phyloP scores from a whole-genome alignment of 1,139 yeast genomes.

The Scheffersomyces stambukii region DNA sequence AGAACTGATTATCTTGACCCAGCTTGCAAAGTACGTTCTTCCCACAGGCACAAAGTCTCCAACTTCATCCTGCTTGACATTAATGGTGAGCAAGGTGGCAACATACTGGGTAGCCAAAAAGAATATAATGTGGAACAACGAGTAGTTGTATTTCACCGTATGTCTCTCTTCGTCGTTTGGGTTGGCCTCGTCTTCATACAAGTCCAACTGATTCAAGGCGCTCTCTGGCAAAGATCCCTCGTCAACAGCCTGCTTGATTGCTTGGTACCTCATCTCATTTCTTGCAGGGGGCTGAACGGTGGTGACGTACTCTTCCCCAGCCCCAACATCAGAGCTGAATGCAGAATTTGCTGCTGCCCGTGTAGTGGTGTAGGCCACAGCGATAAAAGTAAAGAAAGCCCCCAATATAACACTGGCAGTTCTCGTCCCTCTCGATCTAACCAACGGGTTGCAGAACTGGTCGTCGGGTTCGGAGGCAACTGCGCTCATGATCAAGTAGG shows the following conservation, averaged over 20 bases:
- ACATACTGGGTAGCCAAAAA: constrained; percentile 96
- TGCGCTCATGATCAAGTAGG: constrained; percentile 88
- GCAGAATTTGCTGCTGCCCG: constrained; percentile 87
- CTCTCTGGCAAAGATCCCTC: constrained; percentile 94
- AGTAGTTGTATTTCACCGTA: constrained; percentile 79
- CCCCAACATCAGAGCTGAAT: constrained; percentile 30
- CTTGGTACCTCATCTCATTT: constrained; percentile 79
- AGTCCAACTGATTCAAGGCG: constrained; percentile 71
- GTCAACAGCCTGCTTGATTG: constrained; percentile 88
- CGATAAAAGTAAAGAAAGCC: constrained; percentile 88
- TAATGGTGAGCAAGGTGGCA: constrained; percentile 87
- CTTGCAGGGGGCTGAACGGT: constrained; percentile 57
- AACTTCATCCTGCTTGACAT: constrained; percentile 77
- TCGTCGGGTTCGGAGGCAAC: constrained; percentile 98
- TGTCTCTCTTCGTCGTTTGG: constrained; percentile 56
- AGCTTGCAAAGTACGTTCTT: constrained; percentile 88
- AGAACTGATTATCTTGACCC: constrained; percentile 90
- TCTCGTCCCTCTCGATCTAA: constrained; percentile 85
- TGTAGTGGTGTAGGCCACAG: constrained; percentile 95
- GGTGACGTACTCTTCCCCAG: constrained; percentile 12
- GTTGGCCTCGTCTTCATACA: constrained; percentile 42
- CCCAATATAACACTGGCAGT: constrained; percentile 86
- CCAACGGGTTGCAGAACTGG: constrained; percentile 82
- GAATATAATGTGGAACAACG: constrained; percentile 85
- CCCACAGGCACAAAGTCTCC: constrained; percentile 97